phyloP scores from a whole-genome alignment of 2,329 filamentous ascomycete genomes.

The Kalmusia sp. region DNA sequence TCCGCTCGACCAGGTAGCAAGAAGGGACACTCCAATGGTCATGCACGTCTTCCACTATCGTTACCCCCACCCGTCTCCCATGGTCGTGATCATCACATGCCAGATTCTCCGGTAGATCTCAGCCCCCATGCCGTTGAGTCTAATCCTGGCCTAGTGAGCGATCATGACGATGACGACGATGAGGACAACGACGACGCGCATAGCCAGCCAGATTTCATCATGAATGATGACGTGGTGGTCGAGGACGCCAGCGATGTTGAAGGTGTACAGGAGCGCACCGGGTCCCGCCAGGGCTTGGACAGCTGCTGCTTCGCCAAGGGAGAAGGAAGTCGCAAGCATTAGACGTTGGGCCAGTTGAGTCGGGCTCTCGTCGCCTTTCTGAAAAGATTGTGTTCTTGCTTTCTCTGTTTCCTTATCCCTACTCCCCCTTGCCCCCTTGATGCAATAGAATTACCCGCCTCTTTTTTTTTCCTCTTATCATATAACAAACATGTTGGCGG shows the following conservation, averaged over 20 bases:
- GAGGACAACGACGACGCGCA: conserved; percentile 48
- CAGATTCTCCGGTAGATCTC: conserved; percentile 48
- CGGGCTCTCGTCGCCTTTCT: conserved; percentile 27
- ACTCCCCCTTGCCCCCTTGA: conserved; percentile 18
- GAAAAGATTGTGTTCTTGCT: conserved; percentile 34
- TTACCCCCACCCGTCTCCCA: conserved; percentile 37
- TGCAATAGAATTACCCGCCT: conserved; percentile 24
- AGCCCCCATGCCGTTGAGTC: conserved; percentile 57
- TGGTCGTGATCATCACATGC: conserved; percentile 35
- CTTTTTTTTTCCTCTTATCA: not conserved
- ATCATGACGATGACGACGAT: conserved; percentile 58
- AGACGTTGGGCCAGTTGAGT: conserved; percentile 34
- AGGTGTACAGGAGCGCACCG: conserved; percentile 40
- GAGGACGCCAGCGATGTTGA: conserved; percentile 50
- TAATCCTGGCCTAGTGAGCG: conserved; percentile 58
- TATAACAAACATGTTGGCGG: conserved; percentile 3
- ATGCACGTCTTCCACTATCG: conserved; percentile 39
- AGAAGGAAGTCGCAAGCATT: conserved; percentile 46
- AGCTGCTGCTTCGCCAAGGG: conserved; percentile 43
- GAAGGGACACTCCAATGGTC: conserved; percentile 36
- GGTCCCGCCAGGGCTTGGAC: conserved; percentile 38
- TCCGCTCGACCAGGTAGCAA: conserved; percentile 41
- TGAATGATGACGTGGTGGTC: conserved; percentile 46
- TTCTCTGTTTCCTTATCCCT: conserved; percentile 17
- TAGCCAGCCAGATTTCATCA: conserved; percentile 43